Percentiles rank a stretch among this genome's conserved stretches.
phyloP scores from a whole-genome alignment of 2,329 filamentous ascomycete genomes.

The Aspergillus fumigatiaffinis region DNA sequence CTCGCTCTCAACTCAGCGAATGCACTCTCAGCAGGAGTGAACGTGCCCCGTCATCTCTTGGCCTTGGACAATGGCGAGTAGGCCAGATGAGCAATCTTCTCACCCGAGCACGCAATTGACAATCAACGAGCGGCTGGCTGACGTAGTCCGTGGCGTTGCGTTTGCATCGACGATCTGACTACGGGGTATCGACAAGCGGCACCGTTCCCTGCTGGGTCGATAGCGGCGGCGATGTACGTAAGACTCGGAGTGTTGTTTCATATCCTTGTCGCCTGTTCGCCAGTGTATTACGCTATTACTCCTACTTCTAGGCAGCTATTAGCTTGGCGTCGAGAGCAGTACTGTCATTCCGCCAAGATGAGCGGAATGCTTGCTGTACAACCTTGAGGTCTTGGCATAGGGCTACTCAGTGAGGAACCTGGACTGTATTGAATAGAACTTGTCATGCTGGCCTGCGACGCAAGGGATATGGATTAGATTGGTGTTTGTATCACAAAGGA shows the following conservation, averaged over 20 bases:
- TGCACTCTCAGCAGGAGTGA: neutral
- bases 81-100: neutral
- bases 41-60: too few relatives aligned
- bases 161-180: neutral
- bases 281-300: too few relatives aligned
- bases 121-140: slow-evolving; percentile 6
- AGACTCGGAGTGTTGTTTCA: neutral
- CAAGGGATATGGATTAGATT: neutral
- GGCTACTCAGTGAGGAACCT: neutral
- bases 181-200: neutral
- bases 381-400: neutral
- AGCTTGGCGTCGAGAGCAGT: neutral
- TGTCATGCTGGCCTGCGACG: neutral
- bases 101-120: slow-evolving; percentile 16
- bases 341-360: neutral
- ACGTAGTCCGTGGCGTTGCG: neutral
- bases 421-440: neutral
- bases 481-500: neutral
- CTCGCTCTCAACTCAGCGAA: too few relatives aligned
- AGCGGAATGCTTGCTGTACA: neutral
- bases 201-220: neutral
- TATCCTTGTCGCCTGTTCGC: neutral
- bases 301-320: too few relatives aligned
- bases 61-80: neutral
- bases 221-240: neutral